Conservation (phyloP, 1,284 basidiomycete genomes). For the Leccinum fallax region DNA sequence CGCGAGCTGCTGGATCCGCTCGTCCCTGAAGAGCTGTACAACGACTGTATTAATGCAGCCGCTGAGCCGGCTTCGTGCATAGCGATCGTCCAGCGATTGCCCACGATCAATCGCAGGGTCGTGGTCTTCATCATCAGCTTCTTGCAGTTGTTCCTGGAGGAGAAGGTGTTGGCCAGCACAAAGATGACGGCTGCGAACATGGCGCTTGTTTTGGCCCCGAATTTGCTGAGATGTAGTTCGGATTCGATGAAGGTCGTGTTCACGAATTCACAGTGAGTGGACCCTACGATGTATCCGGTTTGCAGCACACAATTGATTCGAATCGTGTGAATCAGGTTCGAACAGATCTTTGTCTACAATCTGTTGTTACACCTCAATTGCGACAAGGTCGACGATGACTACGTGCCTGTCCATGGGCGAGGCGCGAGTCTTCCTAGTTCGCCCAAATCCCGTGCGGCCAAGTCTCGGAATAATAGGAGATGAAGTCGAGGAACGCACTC, state of each 20-base stretch:
- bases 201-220: constrained; percentile 86
- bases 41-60: constrained; percentile 78
- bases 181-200: constrained; percentile 87
- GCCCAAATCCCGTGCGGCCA: constrained; percentile 35
- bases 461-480: constrained; percentile 37
- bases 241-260: constrained; percentile 85
- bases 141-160: constrained; percentile 83
- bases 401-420: constrained; percentile 74
- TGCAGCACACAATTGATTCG: neutral
- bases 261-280: constrained; percentile 81
- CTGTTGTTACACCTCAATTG: constrained; percentile 80
- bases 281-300: neutral
- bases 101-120: constrained; percentile 82
- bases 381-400: constrained; percentile 70
- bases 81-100: constrained; percentile 73
- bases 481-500: constrained; percentile 9
- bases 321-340: constrained; percentile 55
- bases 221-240: constrained; percentile 80
- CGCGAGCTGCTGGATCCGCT: constrained; percentile 88
- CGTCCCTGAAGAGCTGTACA: constrained; percentile 84
- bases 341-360: constrained; percentile 86
- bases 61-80: constrained; percentile 70
- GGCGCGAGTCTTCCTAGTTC: constrained; percentile 50
- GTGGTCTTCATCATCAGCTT: constrained; percentile 88
- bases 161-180: constrained; percentile 68